These are phyloP conservation scores for Immersiella caudata DNA, from an alignment of 495 filamentous ascomycete genomes.

Conservation along the genomic window DNA sequence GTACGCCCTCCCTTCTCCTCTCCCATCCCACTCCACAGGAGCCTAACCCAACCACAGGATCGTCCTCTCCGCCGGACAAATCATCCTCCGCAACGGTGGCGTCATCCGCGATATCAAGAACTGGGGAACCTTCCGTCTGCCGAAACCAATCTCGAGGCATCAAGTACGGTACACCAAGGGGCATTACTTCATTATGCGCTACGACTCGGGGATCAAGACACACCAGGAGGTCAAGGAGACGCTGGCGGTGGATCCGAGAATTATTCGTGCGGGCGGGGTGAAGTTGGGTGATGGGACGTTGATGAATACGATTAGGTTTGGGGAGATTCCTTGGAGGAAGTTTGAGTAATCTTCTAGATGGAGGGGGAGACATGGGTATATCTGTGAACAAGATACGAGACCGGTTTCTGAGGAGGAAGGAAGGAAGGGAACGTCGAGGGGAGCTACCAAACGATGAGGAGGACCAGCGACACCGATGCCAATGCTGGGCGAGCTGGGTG, in stretches of 20 bases:
- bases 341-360: conserved; percentile 23
- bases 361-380: neutral
- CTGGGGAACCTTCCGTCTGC: conserved; percentile 89
- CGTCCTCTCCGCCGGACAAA: conserved; percentile 78
- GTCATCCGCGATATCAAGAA: conserved; percentile 91
- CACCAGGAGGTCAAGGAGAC: conserved; percentile 74
- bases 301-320: conserved; percentile 65
- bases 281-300: conserved; percentile 80
- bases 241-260: conserved; percentile 83
- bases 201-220: conserved; percentile 70
- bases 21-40: neutral
- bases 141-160: conserved; percentile 71
- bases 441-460: neutral
- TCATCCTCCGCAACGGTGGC: conserved; percentile 82
- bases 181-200: conserved; percentile 98
- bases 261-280: conserved; percentile 84
- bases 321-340: conserved; percentile 47
- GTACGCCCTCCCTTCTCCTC: conserved; percentile 49
- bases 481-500: neutral
- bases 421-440: neutral
- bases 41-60: conserved; percentile 58
- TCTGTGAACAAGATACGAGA: no score
- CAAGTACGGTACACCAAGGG: conserved; percentile 78
- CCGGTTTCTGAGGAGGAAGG: no score
- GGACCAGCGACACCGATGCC: neutral